phyloP scores from a whole-genome alignment of 2,329 filamentous ascomycete genomes.

The Emericellopsis cladophorae region DNA sequence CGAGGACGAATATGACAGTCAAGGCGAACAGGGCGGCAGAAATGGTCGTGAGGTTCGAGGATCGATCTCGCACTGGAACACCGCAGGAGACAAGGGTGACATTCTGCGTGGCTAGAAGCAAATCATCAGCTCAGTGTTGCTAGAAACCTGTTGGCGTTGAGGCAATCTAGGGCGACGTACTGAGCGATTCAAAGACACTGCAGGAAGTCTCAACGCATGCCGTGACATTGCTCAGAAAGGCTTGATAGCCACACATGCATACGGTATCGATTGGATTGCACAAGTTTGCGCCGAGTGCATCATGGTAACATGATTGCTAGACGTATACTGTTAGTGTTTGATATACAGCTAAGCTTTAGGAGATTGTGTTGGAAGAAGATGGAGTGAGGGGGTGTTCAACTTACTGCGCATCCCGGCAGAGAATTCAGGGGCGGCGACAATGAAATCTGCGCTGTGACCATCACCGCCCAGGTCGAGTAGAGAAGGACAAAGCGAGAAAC shows the following conservation, averaged over 20 bases:
- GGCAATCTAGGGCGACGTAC: not conserved
- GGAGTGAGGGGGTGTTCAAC: not conserved
- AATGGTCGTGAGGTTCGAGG: conserved; percentile 17
- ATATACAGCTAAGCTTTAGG: too few relatives aligned
- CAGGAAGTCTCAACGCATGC: not conserved
- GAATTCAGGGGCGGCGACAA: too few relatives aligned
- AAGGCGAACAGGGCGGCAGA: conserved; percentile 19
- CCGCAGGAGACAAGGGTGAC: conserved; percentile 12
- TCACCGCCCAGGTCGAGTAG: too few relatives aligned
- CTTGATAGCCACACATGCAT: not conserved
- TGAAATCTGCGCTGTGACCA: too few relatives aligned
- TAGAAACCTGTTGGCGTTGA: not conserved
- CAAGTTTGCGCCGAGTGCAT: not conserved
- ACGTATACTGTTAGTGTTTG: not conserved
- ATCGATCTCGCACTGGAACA: conserved; percentile 16
- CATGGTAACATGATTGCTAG: not conserved
- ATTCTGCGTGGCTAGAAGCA: conserved; percentile 1
- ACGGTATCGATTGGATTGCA: not conserved
- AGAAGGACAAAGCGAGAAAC: too few relatives aligned
- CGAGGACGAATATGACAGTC: conserved; percentile 24
- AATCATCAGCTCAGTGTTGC: not conserved
- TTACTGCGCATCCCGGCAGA: not conserved
- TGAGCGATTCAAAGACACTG: not conserved
- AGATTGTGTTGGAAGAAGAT: too few relatives aligned
- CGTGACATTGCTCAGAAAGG: not conserved